Evolutionary conservation across 257 asterid species (phyloP), one percentile per base, ranked within the genome.

Genomic region (Oldenlandia corymbosa): DNA sequence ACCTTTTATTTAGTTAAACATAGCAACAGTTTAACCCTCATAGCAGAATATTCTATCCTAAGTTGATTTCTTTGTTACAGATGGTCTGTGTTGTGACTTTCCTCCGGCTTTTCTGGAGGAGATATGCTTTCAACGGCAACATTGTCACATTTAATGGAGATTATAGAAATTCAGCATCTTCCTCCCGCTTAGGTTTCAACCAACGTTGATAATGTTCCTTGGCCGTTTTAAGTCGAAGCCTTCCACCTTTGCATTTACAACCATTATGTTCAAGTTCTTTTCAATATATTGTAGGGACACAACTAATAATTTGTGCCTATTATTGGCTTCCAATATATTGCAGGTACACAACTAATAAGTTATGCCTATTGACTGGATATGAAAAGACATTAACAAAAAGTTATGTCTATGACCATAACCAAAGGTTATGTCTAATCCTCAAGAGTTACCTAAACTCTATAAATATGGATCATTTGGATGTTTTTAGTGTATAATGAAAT

Each of bases 191-290:
- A 27, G 79, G 88, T 47, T 37, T 71, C 78, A 89, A 59, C 48
- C 85, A 85, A 67, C 51, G 20, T 65, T 81, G 57, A 71, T 83
- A 89, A 67, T 85, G 79, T 75, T 92, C 96, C 79, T 68, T 87
- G 66, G 99, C 96, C 78, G 89, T 92, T 83, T 85, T 97, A 45
- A 92, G 86, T 69, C 79, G 87, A 71, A 89, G 95, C 50, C 73
- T 89, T 60, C 94, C 95, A 27, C 96, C 94, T 82, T 81, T 92
- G 97, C 99, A 92, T 85, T 77, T 72, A 78, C 99, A 92, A 36
- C 97, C 96, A 58, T 92, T 92, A 68, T 89, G n/a, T n/a, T n/a
- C n/a, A n/a, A n/a, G n/a, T n/a, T n/a, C n/a, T n/a, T n/a, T n/a
- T n/a, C n/a, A n/a, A n/a, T n/a, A n/a, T n/a, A n/a, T n/a, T n/a